Evolutionary conservation across 148 eudicot species (phyloP), one percentile per base, ranked within the genome.

Genomic region (Diospyros lotus): DNA sequence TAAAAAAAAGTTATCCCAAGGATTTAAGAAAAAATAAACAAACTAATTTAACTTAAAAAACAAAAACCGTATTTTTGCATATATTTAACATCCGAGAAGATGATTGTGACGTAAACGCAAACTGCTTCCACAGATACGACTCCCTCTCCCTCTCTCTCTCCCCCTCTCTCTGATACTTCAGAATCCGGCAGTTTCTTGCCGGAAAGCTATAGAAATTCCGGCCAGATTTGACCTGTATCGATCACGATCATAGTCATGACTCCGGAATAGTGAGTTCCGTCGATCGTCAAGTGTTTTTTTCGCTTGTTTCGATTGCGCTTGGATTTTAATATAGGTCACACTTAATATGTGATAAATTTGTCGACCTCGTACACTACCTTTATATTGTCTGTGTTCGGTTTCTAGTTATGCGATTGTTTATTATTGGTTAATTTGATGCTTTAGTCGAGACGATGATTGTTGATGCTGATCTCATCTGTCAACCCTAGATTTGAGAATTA

Each of bases 231-330:
- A 62, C 58, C 6, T 62, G 48, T 18, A 43, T 45, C 66, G 61
- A 68, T 45, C 55, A 56, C 12, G 45, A 55, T 75, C 78, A 3
- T 7, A 56, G 59, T 17, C 63, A 75, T 75, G 78, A 75, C 67
- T 75, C 58, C 72, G 1, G 78, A 75, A 28, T 75, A 75, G 78
- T 75, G 68, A 75, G 78, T 75, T 58, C 73, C 65, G 2, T 4
- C 10, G 9, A 5, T 75, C 59, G 12, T 46, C 64, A 0, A 9
- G 5, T 18, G 50, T 1, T 11, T 46, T 63, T 18, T 63, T 39
- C 45, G 45, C 1, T 9, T 65, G 40, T 65, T 44, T 65, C 11
- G 51, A 51, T 44, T 8, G 14, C 68, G 28, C 28, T 28, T 28
- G 28, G 28, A 28, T 28, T 28, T 28, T 28, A 28, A 28, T 28